Evolutionary conservation across 495 filamentous ascomycete genomes (phyloP).

Genomic region (Aspergillus diversus): DNA sequence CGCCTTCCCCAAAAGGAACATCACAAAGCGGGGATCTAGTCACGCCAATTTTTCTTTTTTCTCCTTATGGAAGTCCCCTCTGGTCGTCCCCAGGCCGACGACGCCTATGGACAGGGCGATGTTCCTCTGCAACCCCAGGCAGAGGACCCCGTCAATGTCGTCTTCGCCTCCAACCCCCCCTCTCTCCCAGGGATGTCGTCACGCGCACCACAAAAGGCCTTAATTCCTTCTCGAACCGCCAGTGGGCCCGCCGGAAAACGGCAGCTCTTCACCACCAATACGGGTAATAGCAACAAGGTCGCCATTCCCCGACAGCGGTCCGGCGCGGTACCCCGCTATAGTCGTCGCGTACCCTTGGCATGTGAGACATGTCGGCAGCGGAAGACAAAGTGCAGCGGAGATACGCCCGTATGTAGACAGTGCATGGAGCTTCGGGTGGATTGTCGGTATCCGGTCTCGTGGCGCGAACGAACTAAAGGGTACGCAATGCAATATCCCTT

Average conservation of each 20-base stretch:
- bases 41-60: not conserved
- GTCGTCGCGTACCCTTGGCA: constrained; percentile 54
- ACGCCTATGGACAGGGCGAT: constrained; percentile 14
- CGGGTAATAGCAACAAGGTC: constrained; percentile 40
- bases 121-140: constrained; percentile 20
- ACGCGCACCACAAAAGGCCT: constrained; percentile 8
- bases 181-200: constrained; percentile 2
- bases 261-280: constrained; percentile 24
- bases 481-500: constrained; percentile 25
- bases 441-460: constrained; percentile 61
- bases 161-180: constrained; percentile 18
- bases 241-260: constrained; percentile 21
- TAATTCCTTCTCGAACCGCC: constrained; percentile 6
- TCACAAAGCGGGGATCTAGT: not conserved
- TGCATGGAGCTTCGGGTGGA: constrained; percentile 54
- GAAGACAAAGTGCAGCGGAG: constrained; percentile 66
- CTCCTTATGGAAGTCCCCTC: constrained; percentile 24
- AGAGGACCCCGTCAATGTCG: constrained; percentile 11
- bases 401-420: constrained; percentile 60
- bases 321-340: constrained; percentile 39
- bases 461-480: constrained; percentile 61
- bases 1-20: not conserved
- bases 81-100: constrained; percentile 12
- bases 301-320: constrained; percentile 50
- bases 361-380: constrained; percentile 75